Conservation (phyloP, 306 rosid species). For the Morella rubra region DNA sequence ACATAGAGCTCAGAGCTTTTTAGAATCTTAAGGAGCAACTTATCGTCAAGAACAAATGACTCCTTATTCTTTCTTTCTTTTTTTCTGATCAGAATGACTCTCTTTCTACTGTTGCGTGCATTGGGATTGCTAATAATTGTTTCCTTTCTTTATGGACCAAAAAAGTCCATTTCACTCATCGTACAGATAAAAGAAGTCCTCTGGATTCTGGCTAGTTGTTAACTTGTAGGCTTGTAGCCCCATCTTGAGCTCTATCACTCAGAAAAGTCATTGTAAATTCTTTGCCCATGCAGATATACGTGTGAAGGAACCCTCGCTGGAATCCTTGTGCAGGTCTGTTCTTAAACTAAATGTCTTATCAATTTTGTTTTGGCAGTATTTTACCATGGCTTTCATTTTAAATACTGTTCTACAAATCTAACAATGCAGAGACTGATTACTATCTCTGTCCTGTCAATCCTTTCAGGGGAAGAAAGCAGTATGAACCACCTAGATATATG, state of each 20-base stretch:
- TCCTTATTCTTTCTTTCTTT: no score
- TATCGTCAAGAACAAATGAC: not conserved
- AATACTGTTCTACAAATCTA: not conserved
- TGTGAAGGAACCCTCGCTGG: constrained; percentile 87
- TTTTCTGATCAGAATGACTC: not conserved
- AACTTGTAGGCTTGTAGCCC: not conserved
- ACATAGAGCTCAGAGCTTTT: not conserved
- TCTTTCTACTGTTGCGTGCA: not conserved
- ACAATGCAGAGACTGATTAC: constrained; percentile 10
- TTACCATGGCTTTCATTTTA: constrained; percentile 3
- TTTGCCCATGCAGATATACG: constrained; percentile 61
- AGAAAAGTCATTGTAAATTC: not conserved
- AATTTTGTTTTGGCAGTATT: constrained; percentile 2
- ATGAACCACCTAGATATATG: constrained; percentile 92
- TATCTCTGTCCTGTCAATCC: constrained; percentile 4
- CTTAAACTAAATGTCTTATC: constrained; percentile 19
- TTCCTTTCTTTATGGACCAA: not conserved
- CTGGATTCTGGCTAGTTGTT: not conserved
- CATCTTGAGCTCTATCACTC: not conserved
- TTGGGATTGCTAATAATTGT: not conserved
- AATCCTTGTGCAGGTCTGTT: constrained; percentile 77
- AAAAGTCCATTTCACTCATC: not conserved
- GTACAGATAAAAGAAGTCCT: not conserved
- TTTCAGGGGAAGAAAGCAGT: constrained; percentile 75
- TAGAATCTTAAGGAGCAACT: not conserved